These are phyloP conservation scores for Amniculicola lignicola DNA, from an alignment of 495 filamentous ascomycete genomes.

Conservation along the genomic window DNA sequence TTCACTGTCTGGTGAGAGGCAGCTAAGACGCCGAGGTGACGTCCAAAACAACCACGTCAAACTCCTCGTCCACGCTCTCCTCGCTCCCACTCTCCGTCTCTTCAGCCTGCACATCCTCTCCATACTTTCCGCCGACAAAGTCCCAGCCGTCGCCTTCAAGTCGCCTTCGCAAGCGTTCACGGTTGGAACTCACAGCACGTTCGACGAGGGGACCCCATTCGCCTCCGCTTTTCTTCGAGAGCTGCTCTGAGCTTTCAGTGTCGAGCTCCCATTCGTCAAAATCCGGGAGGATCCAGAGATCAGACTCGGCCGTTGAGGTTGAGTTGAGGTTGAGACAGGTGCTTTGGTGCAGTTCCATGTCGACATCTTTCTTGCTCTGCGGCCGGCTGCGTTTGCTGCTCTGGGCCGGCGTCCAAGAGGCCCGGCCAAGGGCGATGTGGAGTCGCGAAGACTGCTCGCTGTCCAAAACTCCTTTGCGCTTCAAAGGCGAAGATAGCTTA, in stretches of 20 bases:
- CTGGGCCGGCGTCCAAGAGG: neutral
- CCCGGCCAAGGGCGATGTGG: no score
- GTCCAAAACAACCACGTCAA: constrained; percentile 24
- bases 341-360: constrained; percentile 20
- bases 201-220: constrained; percentile 15
- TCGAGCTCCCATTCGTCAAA: constrained; percentile 23
- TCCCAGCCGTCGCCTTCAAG: constrained; percentile 31
- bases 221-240: neutral
- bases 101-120: neutral
- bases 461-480: neutral
- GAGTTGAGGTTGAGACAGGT: constrained; percentile 15
- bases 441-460: neutral
- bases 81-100: constrained; percentile 3
- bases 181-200: constrained; percentile 25
- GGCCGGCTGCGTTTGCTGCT: constrained; percentile 6
- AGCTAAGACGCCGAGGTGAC: neutral
- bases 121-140: constrained; percentile 27
- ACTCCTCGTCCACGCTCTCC: constrained; percentile 31
- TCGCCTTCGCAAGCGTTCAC: constrained; percentile 14
- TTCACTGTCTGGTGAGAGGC: no score
- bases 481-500: neutral
- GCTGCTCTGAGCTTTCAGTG: neutral
- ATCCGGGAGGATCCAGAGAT: constrained; percentile 23
- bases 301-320: constrained; percentile 1
- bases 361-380: neutral